Evolutionary conservation across 495 filamentous ascomycete genomes (phyloP).

Genomic region (Aspergillus taichungensis): DNA sequence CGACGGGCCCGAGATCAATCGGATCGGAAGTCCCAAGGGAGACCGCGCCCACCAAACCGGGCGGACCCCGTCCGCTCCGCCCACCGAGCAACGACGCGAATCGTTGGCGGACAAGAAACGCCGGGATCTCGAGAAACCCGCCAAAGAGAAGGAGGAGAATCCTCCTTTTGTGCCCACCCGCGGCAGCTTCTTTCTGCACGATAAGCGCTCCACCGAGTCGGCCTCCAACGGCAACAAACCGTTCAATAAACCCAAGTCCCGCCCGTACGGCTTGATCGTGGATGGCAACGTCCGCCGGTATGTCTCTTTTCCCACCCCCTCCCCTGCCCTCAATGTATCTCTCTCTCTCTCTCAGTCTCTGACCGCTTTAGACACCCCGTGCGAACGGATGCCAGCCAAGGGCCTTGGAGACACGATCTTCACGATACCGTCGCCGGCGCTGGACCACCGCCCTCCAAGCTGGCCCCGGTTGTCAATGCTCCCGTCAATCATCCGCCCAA

Average conservation of each 20-base stretch:
- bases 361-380: conserved; percentile 49
- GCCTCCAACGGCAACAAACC: conserved; percentile 49
- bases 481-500: conserved; percentile 18
- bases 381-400: conserved; percentile 67
- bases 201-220: conserved; percentile 70
- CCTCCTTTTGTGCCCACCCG: conserved; percentile 92
- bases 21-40: conserved; percentile 47
- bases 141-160: conserved; percentile 77
- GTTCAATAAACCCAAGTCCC: conserved; percentile 35
- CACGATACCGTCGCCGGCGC: conserved; percentile 66
- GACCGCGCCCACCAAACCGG: conserved; percentile 19
- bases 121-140: conserved; percentile 84
- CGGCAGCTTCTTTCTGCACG: conserved; percentile 94
- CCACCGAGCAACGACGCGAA: conserved; percentile 33
- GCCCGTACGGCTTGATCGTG: conserved; percentile 38
- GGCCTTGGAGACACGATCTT: conserved; percentile 89
- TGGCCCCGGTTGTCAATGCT: conserved; percentile 7
- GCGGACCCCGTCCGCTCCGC: conserved; percentile 33
- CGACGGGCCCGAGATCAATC: conserved; percentile 51
- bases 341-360: too few relatives aligned
- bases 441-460: conserved; percentile 27
- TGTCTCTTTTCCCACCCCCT: background rate
- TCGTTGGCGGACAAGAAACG: conserved; percentile 58
- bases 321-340: too few relatives aligned
- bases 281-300: conserved; percentile 40